Evolutionary conservation across 768 basidiomycete genomes (phyloP).

Genomic region (Leccinum longicurvipes): DNA sequence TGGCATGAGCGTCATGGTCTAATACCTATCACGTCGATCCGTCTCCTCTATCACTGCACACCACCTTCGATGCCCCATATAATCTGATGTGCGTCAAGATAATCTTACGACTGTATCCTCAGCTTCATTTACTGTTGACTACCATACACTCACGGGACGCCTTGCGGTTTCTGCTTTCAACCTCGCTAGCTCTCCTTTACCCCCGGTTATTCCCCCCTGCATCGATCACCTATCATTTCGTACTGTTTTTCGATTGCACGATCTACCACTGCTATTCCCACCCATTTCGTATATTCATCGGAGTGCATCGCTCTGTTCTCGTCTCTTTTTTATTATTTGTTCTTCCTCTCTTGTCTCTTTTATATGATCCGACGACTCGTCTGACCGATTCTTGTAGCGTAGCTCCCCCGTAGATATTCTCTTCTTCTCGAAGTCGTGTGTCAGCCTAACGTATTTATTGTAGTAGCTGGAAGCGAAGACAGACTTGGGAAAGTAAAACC

Average conservation of each 20-base stretch:
- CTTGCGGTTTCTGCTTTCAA: slow-evolving; percentile 26
- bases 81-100: slow-evolving; percentile 24
- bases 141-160: slow-evolving; percentile 28
- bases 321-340: slow-evolving; percentile 13
- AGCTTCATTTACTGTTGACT: slow-evolving; percentile 11
- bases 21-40: slow-evolving; percentile 11
- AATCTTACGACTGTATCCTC: slow-evolving; percentile 19
- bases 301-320: background rate
- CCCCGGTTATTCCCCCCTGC: slow-evolving; percentile 6
- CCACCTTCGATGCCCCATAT: slow-evolving; percentile 17
- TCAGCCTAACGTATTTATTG: slow-evolving; percentile 27
- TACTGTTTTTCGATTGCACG: slow-evolving; percentile 26
- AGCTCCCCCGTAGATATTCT: slow-evolving; percentile 28
- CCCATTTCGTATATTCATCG: background rate
- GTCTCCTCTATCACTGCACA: slow-evolving; percentile 13
- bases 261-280: background rate
- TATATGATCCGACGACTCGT: slow-evolving; percentile 1
- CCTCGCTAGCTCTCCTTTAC: slow-evolving; percentile 1
- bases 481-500: slow-evolving; percentile 7
- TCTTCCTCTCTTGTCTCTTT: slow-evolving; percentile 5
- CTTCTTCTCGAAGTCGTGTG: slow-evolving; percentile 16
- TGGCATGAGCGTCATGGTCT: slow-evolving; percentile 33
- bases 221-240: slow-evolving; percentile 14
- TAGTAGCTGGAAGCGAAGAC: slow-evolving; percentile 16
- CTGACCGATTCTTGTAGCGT: slow-evolving; percentile 28